Base-by-base conservation (phyloP, 176 grass and related monocot genomes). In the Stipa capillata region DNA sequence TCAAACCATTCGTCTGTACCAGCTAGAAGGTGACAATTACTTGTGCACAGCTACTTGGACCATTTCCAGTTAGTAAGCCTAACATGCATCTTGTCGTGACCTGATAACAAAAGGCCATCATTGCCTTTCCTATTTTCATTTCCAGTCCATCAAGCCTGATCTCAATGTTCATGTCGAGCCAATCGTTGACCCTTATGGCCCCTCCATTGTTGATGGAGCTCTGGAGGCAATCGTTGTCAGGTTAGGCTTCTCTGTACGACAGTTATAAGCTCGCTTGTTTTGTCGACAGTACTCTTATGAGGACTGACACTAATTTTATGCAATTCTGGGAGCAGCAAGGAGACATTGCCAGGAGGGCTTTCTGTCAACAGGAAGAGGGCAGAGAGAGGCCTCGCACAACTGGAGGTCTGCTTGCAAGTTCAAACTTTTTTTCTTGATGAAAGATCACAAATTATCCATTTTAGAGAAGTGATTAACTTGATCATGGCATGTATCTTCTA, bases 141-240 rank as follows among this genome's bases (percentile, higher is more conserved):
- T 85, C 4, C 88, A 99, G 96, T 95, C 81, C 20, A 63, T 95
- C 35, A 95, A 93, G 66, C 92, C 88, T 43, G 72, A 89, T 40
- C 69, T 95, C 24, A 72, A 57, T 6, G 96, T 95, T 82, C 27
- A 81, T 25, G 87, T 79, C 6, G 86, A 95, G 16, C 88, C 84
- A 55, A 99, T 99, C 67, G 49, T 78, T 25, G 96, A 99, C 77
- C 90, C 92, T 41, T 93, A 84, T 75, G 96, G 92, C 36, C 96
- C 92, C 12, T 95, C 96, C 35, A 87, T 99, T 36, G 80, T 91
- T 27, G 92, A 91, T 42, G 65, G 52, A 76, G 42, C 62, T 57
- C 75, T 95, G 25, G 96, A 95, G 78, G 92, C 96, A 25, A 93
- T 95, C 68, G 69, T 99, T 80, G 96, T 95, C 85, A 99, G 96